Conservation (phyloP, 1,139 yeast species). For the Hansenula anomala region DNA sequence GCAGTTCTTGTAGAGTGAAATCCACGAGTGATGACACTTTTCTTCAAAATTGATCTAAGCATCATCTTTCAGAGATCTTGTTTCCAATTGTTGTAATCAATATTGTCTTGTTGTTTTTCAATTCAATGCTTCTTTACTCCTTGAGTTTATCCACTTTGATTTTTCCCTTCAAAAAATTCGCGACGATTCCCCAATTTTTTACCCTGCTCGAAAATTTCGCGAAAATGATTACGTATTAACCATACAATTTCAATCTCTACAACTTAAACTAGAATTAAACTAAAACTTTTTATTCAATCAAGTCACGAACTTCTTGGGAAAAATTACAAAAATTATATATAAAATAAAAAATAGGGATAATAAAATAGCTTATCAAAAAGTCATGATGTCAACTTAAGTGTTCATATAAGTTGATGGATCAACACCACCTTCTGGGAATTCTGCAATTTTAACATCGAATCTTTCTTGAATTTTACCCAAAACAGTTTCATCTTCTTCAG, state of each 20-base stretch:
- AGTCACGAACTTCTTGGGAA: too few species aligned
- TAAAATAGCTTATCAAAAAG: too few species aligned
- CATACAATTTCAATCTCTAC: too few species aligned
- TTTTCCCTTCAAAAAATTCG: not conserved
- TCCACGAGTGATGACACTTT: slow-evolving; percentile 5
- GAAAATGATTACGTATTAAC: too few species aligned
- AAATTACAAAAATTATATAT: too few species aligned
- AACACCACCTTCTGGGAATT: slow-evolving; percentile 97
- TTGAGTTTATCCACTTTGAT: not conserved
- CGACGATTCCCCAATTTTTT: too few species aligned
- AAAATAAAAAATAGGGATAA: too few species aligned
- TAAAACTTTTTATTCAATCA: not conserved
- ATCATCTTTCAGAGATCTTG: not conserved
- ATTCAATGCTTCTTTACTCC: not conserved
- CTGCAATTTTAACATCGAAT: slow-evolving; percentile 91
- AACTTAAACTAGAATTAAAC: too few species aligned
- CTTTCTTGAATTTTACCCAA: slow-evolving; percentile 93
- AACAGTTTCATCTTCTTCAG: slow-evolving; percentile 84
- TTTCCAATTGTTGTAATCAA: not conserved
- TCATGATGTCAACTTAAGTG: slow-evolving; percentile 49
- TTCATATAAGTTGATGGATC: slow-evolving; percentile 98
- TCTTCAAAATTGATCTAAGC: not conserved
- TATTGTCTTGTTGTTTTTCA: too few species aligned
- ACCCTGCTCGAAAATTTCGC: too few species aligned
- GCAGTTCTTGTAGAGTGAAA: slow-evolving; percentile 11